Evolutionary conservation across 2,329 filamentous ascomycete species (phyloP).

Genomic region (Graphilbum ipis-grandicollis): DNA sequence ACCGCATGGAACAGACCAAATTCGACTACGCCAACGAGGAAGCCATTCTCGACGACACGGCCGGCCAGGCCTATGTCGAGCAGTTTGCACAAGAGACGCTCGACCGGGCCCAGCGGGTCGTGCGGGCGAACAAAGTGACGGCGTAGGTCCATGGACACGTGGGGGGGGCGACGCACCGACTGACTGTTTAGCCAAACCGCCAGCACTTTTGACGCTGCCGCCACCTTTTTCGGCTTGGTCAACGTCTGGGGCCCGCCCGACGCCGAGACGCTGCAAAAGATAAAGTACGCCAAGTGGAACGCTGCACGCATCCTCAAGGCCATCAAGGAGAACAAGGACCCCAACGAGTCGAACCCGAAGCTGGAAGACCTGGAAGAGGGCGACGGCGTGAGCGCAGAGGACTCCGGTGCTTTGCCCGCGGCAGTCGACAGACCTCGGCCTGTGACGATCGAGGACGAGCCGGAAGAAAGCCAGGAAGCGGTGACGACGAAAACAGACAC

Average conservation of each 20-base stretch:
- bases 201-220: constrained; percentile 82
- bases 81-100: constrained; percentile 87
- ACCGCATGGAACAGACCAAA: constrained; percentile 76
- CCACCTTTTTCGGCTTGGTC: constrained; percentile 78
- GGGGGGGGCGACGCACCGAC: constrained; percentile 2
- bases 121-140: constrained; percentile 70
- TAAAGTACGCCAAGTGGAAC: constrained; percentile 95
- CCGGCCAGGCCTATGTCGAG: constrained; percentile 82
- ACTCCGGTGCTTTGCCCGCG: too few species aligned
- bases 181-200: constrained; percentile 54
- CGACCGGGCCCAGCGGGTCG: constrained; percentile 62
- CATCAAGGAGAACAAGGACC: constrained; percentile 77
- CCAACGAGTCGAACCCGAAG: constrained; percentile 76
- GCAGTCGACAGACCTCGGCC: constrained; percentile 9
- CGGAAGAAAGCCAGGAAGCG: too few species aligned
- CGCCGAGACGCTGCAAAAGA: constrained; percentile 63
- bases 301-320: constrained; percentile 81
- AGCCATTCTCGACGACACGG: constrained; percentile 68
- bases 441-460: constrained; percentile 34
- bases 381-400: too few species aligned
- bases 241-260: constrained; percentile 69
- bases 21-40: constrained; percentile 58
- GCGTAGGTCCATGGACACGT: constrained; percentile 28
- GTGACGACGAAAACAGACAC: neutral
- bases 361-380: constrained; percentile 34